Evolutionary conservation across 164 flowering plant species (phyloP).

Genomic region (Taxillus chinensis): DNA sequence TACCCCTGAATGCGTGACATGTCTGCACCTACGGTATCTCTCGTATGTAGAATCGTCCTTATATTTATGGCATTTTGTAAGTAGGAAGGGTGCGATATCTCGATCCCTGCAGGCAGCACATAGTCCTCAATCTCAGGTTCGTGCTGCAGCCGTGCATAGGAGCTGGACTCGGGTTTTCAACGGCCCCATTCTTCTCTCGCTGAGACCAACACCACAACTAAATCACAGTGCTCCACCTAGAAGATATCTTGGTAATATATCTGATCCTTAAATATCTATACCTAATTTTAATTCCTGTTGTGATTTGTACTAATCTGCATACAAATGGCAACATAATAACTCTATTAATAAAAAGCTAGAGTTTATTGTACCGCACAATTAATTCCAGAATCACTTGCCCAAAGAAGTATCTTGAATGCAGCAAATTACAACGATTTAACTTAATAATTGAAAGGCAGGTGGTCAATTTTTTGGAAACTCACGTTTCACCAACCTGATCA

Average conservation of each 20-base stretch:
- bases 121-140: slow-evolving; percentile 21
- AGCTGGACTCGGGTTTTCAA: slow-evolving; percentile 39
- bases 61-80: too few species aligned
- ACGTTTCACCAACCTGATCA: slow-evolving; percentile 37
- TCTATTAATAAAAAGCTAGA: not conserved
- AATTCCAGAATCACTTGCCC: not conserved
- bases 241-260: not conserved
- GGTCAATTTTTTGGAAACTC: slow-evolving; percentile 19
- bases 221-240: not conserved
- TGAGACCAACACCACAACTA: slow-evolving; percentile 46
- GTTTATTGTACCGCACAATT: too few species aligned
- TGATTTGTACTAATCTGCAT: not conserved
- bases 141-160: slow-evolving; percentile 1
- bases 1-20: too few species aligned
- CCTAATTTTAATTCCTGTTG: not conserved
- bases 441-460: slow-evolving; percentile 17
- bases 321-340: not conserved
- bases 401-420: not conserved
- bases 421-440: slow-evolving; percentile 14
- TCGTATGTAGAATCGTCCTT: too few species aligned
- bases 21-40: too few species aligned
- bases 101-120: slow-evolving; percentile 38
- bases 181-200: slow-evolving; percentile 20
- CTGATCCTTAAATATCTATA: too few species aligned
- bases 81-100: slow-evolving; percentile 39